Evolutionary conservation across 1,139 yeast genomes (phyloP).

Genomic region (Nadsonia starkeyi-henricii): DNA sequence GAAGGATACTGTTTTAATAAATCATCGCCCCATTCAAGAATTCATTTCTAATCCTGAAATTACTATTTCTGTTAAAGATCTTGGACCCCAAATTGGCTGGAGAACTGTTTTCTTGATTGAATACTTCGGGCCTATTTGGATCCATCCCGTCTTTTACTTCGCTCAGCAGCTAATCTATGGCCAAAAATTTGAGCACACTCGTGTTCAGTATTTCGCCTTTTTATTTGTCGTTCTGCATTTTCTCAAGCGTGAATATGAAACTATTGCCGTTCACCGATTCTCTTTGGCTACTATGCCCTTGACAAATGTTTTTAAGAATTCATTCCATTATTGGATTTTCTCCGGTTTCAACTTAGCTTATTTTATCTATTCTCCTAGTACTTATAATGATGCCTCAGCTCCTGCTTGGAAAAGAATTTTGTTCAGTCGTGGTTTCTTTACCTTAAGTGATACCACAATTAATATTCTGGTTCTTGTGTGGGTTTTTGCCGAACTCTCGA

Average conservation of each 20-base stretch:
- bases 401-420: slow-evolving; percentile 13
- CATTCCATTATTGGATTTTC: slow-evolving; percentile 80
- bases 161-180: slow-evolving; percentile 25
- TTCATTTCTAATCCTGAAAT: slow-evolving; percentile 15
- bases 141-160: slow-evolving; percentile 60
- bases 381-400: slow-evolving; percentile 15
- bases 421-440: slow-evolving; percentile 18
- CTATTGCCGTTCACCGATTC: slow-evolving; percentile 68
- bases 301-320: slow-evolving; percentile 74
- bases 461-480: slow-evolving; percentile 29
- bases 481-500: slow-evolving; percentile 56
- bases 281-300: slow-evolving; percentile 88
- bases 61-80: slow-evolving; percentile 51
- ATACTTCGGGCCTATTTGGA: slow-evolving; percentile 74
- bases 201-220: slow-evolving; percentile 41
- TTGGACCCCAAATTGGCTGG: slow-evolving; percentile 93
- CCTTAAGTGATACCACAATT: slow-evolving; percentile 12
- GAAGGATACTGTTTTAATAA: slow-evolving; percentile 26
- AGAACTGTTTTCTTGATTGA: slow-evolving; percentile 74
- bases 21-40: slow-evolving; percentile 21
- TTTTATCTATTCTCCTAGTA: slow-evolving; percentile 54
- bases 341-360: slow-evolving; percentile 63
- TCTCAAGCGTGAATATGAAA: slow-evolving; percentile 76
- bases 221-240: slow-evolving; percentile 58
- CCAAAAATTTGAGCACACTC: slow-evolving; percentile 27